Evolutionary conservation across 768 basidiomycete genomes (phyloP), one percentile per base, ranked within the genome.

Genomic region (Tremella yokohamensis): DNA sequence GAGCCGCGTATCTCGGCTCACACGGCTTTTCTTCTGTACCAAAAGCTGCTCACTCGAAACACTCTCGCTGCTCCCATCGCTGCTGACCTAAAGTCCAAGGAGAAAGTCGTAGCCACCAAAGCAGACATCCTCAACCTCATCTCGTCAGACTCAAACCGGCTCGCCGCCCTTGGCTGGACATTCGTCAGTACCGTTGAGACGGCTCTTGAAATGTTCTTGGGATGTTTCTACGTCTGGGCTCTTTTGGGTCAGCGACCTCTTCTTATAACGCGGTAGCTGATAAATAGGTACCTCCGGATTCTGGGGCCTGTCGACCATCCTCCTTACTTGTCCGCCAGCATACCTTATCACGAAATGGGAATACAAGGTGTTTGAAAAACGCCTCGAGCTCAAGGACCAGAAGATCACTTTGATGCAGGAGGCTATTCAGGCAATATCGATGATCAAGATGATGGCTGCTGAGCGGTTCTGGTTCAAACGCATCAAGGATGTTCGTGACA

Each of bases 381-480:
- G 54, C 9, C 42, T 61, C 26, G 51, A 40, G 11, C 50, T 65
- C 29, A 57, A 59, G 20, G 69, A 66, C 38, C 57, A 62, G 34
- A 64, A 64, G 34, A 50, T 64, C n/a, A 42, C 65, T 0, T 38
- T 69, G 9, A 61, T 75, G 64, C 61, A 68, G 44, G 68, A 73
- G 53, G 63, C 63, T 1, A 60, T 72, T 15, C 70, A 69, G 47
- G 65, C 68, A 2, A 69, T 72, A 18, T 63, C 70, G 8, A 65
- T 68, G 65, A 68, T 72, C 60, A 72, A 72, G 56, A 64, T 67
- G 62, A 69, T 64, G 64, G 70, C 68, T 1, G 54, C 61, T 1
- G 70, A 72, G 44, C 26, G 50, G n/a, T 65, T 64, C 55, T 72
- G 74, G 63, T 66, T 48, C 54, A 56, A 45, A 19, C 51, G 68